These are phyloP conservation scores for Ceriops decandra DNA, from an alignment of 345 rosid species.

Conservation along the genomic window DNA sequence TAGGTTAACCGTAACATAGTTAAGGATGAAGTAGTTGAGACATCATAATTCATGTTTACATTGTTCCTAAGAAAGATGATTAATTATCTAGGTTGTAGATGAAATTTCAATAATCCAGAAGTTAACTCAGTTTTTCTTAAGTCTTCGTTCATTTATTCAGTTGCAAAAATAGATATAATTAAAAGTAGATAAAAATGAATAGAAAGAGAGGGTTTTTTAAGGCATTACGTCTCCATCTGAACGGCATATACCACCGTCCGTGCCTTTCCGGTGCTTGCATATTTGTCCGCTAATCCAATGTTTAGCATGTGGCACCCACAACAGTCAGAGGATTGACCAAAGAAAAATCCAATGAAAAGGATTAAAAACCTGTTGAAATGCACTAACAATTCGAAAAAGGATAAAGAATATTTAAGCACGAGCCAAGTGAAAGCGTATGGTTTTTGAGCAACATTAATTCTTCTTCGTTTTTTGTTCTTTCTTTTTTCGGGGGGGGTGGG, in stretches of 20 bases:
- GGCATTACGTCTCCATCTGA: neutral
- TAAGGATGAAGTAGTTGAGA: slow-evolving; percentile 30
- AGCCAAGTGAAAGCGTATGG: too few species aligned
- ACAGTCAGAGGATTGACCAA: too few species aligned
- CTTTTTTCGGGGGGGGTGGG: too few species aligned
- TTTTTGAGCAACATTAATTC: too few species aligned
- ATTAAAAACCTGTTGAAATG: too few species aligned
- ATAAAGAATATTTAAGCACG: too few species aligned
- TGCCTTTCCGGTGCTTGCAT: neutral
- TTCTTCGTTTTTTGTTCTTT: too few species aligned
- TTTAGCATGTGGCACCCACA: neutral
- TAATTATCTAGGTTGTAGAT: neutral
- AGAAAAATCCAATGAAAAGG: too few species aligned
- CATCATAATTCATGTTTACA: slow-evolving; percentile 14
- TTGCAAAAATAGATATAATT: neutral
- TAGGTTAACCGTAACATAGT: slow-evolving; percentile 38
- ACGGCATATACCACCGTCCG: neutral
- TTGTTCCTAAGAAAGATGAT: slow-evolving; percentile 7
- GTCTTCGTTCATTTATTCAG: neutral
- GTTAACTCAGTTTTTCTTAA: neutral
- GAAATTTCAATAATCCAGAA: slow-evolving; percentile 3
- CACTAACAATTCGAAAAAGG: too few species aligned
- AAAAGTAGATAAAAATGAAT: too few species aligned
- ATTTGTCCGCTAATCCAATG: neutral
- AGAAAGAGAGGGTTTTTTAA: neutral